These are phyloP conservation scores for Lumnitzera racemosa DNA, from an alignment of 345 rosid genomes.

Conservation along the genomic window DNA sequence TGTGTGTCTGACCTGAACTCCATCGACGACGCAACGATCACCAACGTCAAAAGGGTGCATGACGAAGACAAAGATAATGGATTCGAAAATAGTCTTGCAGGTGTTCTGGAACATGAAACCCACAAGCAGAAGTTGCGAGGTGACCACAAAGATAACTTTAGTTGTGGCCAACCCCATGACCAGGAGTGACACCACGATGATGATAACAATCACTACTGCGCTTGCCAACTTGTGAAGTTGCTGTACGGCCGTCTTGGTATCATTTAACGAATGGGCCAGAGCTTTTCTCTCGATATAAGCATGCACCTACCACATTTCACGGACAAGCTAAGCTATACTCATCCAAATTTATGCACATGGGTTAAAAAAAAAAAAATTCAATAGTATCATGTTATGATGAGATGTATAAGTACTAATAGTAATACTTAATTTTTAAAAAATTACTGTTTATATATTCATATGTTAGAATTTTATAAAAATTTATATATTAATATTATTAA, in stretches of 20 bases:
- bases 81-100: conserved; percentile 72
- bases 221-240: conserved; percentile 75
- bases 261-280: conserved; percentile 62
- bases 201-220: conserved; percentile 42
- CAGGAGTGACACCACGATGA: conserved; percentile 44
- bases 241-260: conserved; percentile 71
- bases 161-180: conserved; percentile 56
- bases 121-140: conserved; percentile 58
- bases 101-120: conserved; percentile 80
- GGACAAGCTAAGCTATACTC: no score
- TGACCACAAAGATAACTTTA: conserved; percentile 49
- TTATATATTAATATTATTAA: no score
- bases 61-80: conserved; percentile 73
- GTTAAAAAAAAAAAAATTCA: no score
- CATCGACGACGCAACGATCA: conserved; percentile 73
- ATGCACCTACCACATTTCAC: conserved; percentile 28
- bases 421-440: no score
- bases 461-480: no score
- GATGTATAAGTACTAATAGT: no score
- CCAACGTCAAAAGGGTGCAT: conserved; percentile 88
- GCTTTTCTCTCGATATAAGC: conserved; percentile 71
- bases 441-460: no score
- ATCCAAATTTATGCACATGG: no score
- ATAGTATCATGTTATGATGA: no score
- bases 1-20: conserved; percentile 43